Evolutionary conservation across 192 early-diverging fungal species (phyloP).

Genomic region (Thoreauomyces humboldtii): DNA sequence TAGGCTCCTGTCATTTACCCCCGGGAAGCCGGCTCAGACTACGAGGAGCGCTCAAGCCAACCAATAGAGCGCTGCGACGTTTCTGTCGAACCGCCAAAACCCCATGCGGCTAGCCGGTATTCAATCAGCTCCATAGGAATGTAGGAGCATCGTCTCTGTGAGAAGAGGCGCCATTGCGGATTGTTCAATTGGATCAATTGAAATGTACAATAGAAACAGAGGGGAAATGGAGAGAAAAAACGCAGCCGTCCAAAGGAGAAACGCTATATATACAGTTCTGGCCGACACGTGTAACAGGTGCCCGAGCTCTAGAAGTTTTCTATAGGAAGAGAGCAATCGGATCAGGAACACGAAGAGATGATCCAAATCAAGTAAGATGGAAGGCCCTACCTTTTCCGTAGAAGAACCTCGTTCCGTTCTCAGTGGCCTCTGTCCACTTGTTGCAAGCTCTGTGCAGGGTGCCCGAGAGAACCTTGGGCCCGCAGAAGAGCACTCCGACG

Average conservation of each 20-base stretch:
- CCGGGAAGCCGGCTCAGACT: no score
- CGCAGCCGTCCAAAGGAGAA: not conserved
- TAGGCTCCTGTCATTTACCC: no score
- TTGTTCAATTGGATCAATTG: no score
- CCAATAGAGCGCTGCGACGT: no score
- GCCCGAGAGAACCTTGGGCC: conserved; percentile 67
- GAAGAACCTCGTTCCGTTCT: conserved; percentile 68
- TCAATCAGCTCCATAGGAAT: no score
- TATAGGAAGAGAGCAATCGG: not conserved
- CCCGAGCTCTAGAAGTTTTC: conserved; percentile 15
- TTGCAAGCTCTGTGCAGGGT: conserved; percentile 63
- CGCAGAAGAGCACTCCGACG: conserved; percentile 87
- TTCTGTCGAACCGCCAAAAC: no score
- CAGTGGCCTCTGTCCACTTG: conserved; percentile 58
- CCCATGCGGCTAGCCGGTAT: no score
- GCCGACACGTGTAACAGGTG: not conserved
- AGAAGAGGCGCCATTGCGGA: no score
- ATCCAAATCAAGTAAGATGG: not conserved
- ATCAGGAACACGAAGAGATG: not conserved
- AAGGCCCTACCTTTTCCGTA: conserved; percentile 67
- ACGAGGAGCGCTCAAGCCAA: no score
- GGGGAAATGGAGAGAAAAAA: not conserved
- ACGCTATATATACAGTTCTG: not conserved
- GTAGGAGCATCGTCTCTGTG: no score
- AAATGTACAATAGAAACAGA: not conserved